Evolutionary conservation across 129 eudicot species (phyloP), one percentile per base, ranked within the genome.

Genomic region (Flaveria robusta): DNA sequence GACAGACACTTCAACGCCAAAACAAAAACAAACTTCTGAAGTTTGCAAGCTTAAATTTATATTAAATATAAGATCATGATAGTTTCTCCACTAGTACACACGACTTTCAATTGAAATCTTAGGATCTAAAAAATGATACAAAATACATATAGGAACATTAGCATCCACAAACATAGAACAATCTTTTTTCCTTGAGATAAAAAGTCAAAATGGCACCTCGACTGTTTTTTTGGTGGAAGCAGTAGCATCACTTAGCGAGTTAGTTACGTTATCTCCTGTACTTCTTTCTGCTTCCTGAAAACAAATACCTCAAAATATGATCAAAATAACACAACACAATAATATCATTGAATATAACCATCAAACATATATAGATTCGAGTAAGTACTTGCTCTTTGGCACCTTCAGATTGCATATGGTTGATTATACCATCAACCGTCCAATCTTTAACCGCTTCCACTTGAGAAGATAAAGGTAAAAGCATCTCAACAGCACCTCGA

Each of bases 351-450:
- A 27, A 71, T 5, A 71, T 5, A 12, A 63, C 37, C 68, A 72
- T 19, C 18, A 71, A 50, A 65, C 7, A 71, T 47, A 50, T 26
- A 24, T 7, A 11, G 50, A 70, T 70, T 41, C 37, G 2, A 51
- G 24, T 23, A 31, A 66, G 11, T 83, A 93, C 98, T 96, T 86
- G 81, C 63, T 71, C 78, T 65, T 65, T 84, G 43, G 71, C 76
- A 70, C 72, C 42, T 72, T 85, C 89, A 46, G 90, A 77, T 77
- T 90, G 98, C 98, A 86, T 82, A 78, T 81, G 76, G 74, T 83
- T 46, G 71, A 93, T 63, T 59, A 93, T 72, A 77, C 97, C 96
- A 70, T 91, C 96, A 46, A 87, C 80, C 34, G 85, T 91, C 98
- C 98, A 93, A 24, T 84, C 83, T 75, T 83, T 70, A 81, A 93